Evolutionary conservation across 192 early-diverging fungal species (phyloP).

Genomic region (Coemansia sp.): DNA sequence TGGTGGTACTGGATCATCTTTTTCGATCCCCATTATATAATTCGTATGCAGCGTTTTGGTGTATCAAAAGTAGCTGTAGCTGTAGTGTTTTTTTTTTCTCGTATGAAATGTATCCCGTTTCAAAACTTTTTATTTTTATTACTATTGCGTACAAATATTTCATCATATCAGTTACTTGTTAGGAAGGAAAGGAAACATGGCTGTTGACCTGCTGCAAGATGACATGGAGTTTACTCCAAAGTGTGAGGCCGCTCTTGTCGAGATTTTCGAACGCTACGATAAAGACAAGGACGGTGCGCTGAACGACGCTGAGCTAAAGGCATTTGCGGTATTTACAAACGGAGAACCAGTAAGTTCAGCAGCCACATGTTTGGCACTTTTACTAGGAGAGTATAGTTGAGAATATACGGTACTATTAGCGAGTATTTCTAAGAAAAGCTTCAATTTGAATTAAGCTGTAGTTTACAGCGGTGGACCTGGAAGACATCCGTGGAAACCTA

Average conservation of each 20-base stretch:
- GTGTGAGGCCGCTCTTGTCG: conserved; percentile 55
- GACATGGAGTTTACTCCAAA: conserved; percentile 55
- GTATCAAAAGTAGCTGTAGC: not conserved
- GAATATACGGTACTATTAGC: too few species aligned
- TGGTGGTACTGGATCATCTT: not conserved
- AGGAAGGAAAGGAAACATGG: conserved; percentile 15
- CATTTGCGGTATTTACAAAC: conserved; percentile 61
- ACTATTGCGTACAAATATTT: not conserved
- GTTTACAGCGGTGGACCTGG: conserved; percentile 37
- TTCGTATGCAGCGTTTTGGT: not conserved
- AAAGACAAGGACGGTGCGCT: conserved; percentile 60
- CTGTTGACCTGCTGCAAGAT: conserved; percentile 43
- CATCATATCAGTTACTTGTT: not conserved
- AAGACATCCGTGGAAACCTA: conserved; percentile 70
- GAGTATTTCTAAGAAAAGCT: not conserved
- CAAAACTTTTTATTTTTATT: too few species aligned
- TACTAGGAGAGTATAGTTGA: too few species aligned
- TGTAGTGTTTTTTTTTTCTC: not conserved
- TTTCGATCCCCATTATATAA: not conserved
- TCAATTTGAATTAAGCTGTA: not conserved
- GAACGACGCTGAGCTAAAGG: conserved; percentile 56
- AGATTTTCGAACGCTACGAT: conserved; percentile 68
- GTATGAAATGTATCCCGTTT: not conserved
- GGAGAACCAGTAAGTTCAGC: conserved; percentile 52
- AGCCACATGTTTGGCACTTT: too few species aligned